Evolutionary conservation across 805 yeast species (phyloP), one percentile per base, ranked within the genome.

Genomic region (Ogataea polymorpha): DNA sequence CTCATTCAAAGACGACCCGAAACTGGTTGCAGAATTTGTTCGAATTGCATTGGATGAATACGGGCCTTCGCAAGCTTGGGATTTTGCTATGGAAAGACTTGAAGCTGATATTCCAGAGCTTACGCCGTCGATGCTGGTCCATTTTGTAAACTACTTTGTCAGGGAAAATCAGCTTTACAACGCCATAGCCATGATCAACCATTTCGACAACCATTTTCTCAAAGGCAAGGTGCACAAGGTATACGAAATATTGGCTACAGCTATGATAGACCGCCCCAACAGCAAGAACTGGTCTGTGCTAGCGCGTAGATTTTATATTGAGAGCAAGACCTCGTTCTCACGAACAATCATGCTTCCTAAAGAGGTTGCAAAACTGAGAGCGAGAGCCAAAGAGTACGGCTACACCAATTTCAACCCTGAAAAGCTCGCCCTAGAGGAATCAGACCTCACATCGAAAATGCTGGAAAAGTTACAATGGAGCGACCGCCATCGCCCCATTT

Each of bases 141-240:
- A 20, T 4, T 45, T 53, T 20, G 54, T 53, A 14, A 38, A 41
- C 2, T 45, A 52, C 28, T 55, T 56, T 27, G 27, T 41, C 5
- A 12, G 21, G n/a, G 31, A 30, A 16, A 37, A 36, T 13, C 47
- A 56, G 30, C 40, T 49, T 5, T 45, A 56, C 43, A 46, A 48
- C 36, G 52, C 51, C 12, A 38, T 56, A 24, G 61, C 56, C 6
- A 44, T 46, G 14, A 42, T 54, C n/a, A 50, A 53, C 27, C 44
- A 30, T 5, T 51, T 53, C 29, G 33, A 39, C 13, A 27, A 29
- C 12, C 18, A 38, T 6, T 45, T 37, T 16, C 29, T 33, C 5
- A 14, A 37, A 13, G 18, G 42, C n/a, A 52, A 47, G n/a, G 44
- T 48, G 6, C 48, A 32, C 37, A 54, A 44, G 29, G 35, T 32